Conservation (phyloP, 108 stramenopile genomes). For the Cyclotella distinguenda region DNA sequence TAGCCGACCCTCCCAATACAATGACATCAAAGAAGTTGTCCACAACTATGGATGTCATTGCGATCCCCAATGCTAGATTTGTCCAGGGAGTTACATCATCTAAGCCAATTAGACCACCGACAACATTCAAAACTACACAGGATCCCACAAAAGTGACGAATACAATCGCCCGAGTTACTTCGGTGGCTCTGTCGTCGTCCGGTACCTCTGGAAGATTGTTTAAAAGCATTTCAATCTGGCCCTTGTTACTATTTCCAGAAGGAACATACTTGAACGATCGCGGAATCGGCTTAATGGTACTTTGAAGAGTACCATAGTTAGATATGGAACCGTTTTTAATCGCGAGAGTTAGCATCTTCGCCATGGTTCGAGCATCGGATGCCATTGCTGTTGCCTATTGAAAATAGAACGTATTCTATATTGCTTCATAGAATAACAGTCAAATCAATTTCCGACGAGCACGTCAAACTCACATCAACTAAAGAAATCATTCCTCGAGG, state of each 20-base stretch:
- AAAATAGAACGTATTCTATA: background rate
- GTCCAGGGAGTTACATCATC: slow-evolving; percentile 61
- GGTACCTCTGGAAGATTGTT: slow-evolving; percentile 63
- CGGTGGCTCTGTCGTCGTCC: slow-evolving; percentile 75
- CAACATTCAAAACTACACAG: slow-evolving; percentile 64
- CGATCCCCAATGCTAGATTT: slow-evolving; percentile 48
- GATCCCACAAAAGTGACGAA: slow-evolving; percentile 61
- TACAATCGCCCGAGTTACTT: slow-evolving; percentile 73
- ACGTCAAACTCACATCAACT: slow-evolving; percentile 68
- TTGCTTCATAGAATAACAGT: background rate
- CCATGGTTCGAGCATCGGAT: slow-evolving; percentile 73
- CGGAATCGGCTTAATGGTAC: slow-evolving; percentile 58
- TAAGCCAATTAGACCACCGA: slow-evolving; percentile 56
- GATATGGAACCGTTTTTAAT: slow-evolving; percentile 56
- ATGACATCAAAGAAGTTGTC: slow-evolving; percentile 88
- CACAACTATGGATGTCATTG: slow-evolving; percentile 58
- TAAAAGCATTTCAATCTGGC: slow-evolving; percentile 51
- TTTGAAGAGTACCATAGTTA: slow-evolving; percentile 64
- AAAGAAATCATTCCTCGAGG: slow-evolving; percentile 72
- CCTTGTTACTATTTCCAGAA: slow-evolving; percentile 52
- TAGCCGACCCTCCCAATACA: slow-evolving; percentile 31
- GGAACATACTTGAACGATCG: slow-evolving; percentile 26
- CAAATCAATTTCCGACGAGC: background rate
- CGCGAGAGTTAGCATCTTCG: slow-evolving; percentile 55
- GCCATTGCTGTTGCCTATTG: slow-evolving; percentile 65